Conservation (phyloP, 164 flowering plant genomes). For the Echeveria elegans region DNA sequence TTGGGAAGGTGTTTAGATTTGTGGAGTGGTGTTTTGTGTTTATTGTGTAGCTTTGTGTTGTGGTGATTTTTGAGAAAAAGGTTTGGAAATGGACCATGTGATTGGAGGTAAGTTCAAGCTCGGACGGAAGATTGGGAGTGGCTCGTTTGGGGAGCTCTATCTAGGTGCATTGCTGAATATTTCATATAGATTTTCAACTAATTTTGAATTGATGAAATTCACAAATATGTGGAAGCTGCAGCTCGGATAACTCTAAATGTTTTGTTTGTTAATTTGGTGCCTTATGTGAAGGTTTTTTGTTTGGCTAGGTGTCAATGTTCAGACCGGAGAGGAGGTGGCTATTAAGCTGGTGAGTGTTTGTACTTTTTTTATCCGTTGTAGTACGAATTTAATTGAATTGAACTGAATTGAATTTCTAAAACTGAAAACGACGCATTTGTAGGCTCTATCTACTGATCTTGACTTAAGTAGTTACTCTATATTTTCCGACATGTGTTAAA, state of each 20-base stretch:
- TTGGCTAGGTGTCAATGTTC: constrained; percentile 43
- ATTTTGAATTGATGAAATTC: background rate
- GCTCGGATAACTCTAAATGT: background rate
- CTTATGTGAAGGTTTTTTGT: constrained; percentile 5
- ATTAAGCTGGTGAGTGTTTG: constrained; percentile 39
- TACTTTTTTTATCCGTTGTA: background rate
- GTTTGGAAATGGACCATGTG: constrained; percentile 36
- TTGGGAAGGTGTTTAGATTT: background rate
- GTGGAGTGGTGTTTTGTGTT: background rate
- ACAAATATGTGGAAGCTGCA: no score
- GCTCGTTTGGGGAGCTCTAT: constrained; percentile 58
- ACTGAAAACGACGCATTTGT: background rate
- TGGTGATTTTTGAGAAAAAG: constrained; percentile 1
- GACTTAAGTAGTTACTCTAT: background rate
- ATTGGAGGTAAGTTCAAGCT: constrained; percentile 45
- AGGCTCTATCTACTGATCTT: background rate
- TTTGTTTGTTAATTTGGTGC: background rate
- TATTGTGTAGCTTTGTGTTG: constrained; percentile 1
- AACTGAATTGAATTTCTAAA: background rate
- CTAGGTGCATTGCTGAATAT: constrained; percentile 23
- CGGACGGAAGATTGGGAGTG: constrained; percentile 40
- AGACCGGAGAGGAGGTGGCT: constrained; percentile 60
- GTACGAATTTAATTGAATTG: background rate
- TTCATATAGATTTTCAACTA: background rate
- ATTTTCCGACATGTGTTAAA: background rate